Conservation (phyloP, 257 asterid species). For the Nicotiana tomentosiformis region DNA sequence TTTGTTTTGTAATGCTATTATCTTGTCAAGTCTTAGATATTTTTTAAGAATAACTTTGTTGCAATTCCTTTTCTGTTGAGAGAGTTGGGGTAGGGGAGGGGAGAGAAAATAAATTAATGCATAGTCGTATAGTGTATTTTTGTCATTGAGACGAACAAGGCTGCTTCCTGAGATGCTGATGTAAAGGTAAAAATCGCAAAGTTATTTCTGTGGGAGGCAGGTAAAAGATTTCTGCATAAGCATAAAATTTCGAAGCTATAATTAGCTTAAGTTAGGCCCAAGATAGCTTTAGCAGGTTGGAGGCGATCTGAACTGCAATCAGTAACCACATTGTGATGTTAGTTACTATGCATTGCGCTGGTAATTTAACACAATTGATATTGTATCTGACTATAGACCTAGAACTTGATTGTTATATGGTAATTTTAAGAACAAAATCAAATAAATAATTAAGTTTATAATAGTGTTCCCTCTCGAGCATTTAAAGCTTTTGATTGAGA, state of each 20-base stretch:
- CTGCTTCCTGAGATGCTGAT: neutral
- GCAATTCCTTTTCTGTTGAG: neutral
- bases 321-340: neutral
- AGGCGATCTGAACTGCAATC: neutral
- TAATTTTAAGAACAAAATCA: neutral
- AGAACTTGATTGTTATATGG: neutral
- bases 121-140: neutral
- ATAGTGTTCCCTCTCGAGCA: neutral
- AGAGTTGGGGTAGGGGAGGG: neutral
- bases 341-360: neutral
- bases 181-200: neutral
- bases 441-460: neutral
- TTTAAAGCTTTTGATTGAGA: neutral
- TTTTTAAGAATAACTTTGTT: neutral
- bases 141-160: neutral
- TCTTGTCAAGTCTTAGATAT: neutral
- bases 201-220: neutral
- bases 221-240: neutral
- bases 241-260: neutral
- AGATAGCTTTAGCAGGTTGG: neutral
- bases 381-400: neutral
- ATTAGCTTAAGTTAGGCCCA: neutral
- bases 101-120: neutral
- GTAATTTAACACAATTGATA: neutral
- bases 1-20: neutral